Base-by-base conservation (phyloP, 331 rosid genomes). In the Cydonia oblonga region DNA sequence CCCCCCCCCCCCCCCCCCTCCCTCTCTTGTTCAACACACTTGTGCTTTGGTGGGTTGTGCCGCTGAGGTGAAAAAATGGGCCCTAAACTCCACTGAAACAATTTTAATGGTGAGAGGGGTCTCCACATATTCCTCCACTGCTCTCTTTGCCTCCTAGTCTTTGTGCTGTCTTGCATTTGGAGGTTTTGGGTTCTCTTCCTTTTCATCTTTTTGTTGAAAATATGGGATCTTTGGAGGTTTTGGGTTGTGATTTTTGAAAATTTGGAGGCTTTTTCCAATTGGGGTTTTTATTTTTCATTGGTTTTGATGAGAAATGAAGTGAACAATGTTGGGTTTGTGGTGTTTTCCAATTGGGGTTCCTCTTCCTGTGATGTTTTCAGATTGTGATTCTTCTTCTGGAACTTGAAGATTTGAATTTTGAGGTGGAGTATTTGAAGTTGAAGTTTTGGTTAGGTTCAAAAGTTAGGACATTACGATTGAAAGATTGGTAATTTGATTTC, bases 31-130 rank as follows among this genome's bases (percentile, higher is more conserved):
- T 82, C 75, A 82, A 68, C 90, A 81, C 46, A 81, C 46, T 89
- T 82, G 74, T 87, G 90, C 90, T 88, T 93, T 93, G 92, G 93
- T 90, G 78, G 93, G 93, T 88, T 88, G 96, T 88, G 96, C 92
- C 76, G 85, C 80, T 86, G 88, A 76, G 77, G 76, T 49, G 75
- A 46, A 18, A 18, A 63, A 18, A 84, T 89, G 96, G 98, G 96
- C 97, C 98, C 98, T 65, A 35, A 83, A 81, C 81, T 91, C 98
- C 98, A 91, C 98, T 86, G 81, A 88, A 72, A 51, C 75, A 66
- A 4, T 56, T 56, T 89, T 80, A 79, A 89, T 82, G 86, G 86
- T 71, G 78, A 82, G 66, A 85, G 77, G 85, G 82, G 78, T 81
- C 85, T 87, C 85, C 76, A 83, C 77, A 78, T 72, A 81, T 66